These are phyloP conservation scores for Usnea hakonensis DNA, from an alignment of 495 filamentous ascomycete genomes.

Conservation along the genomic window DNA sequence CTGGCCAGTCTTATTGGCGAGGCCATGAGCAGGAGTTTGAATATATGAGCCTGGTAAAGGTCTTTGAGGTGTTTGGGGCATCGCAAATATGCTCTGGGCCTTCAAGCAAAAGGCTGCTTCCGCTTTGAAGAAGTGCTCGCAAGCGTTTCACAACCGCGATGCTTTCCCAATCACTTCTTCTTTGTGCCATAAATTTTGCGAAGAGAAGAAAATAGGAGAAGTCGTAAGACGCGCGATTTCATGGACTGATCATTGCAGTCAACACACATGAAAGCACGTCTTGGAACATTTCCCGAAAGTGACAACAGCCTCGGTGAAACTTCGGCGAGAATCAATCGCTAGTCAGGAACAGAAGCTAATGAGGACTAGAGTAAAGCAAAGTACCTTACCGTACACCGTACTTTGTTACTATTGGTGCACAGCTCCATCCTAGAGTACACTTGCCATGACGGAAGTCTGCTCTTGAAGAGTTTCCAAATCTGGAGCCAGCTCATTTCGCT, in stretches of 20 bases:
- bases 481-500: background rate
- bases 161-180: background rate
- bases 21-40: constrained; percentile 53
- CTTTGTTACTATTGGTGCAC: too few relatives aligned
- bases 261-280: background rate
- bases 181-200: background rate
- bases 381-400: too few relatives aligned
- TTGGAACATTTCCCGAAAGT: background rate
- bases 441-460: background rate
- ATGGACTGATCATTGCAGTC: background rate
- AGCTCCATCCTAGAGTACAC: too few relatives aligned
- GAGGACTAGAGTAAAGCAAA: too few relatives aligned
- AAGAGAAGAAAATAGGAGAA: background rate
- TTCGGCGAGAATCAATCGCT: too few relatives aligned
- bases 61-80: constrained; percentile 54
- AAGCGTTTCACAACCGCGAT: background rate
- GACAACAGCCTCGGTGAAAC: background rate
- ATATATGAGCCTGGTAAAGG: constrained; percentile 65
- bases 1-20: constrained; percentile 7
- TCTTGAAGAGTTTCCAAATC: background rate
- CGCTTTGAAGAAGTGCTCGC: background rate
- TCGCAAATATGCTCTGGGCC: constrained; percentile 45
- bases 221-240: background rate
- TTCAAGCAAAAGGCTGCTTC: background rate
- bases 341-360: too few relatives aligned